A percentile compares a stretch with the other conserved stretches of the same genome.
Conservation (phyloP, 345 rosid genomes). For the Salix koriyanagi region DNA sequence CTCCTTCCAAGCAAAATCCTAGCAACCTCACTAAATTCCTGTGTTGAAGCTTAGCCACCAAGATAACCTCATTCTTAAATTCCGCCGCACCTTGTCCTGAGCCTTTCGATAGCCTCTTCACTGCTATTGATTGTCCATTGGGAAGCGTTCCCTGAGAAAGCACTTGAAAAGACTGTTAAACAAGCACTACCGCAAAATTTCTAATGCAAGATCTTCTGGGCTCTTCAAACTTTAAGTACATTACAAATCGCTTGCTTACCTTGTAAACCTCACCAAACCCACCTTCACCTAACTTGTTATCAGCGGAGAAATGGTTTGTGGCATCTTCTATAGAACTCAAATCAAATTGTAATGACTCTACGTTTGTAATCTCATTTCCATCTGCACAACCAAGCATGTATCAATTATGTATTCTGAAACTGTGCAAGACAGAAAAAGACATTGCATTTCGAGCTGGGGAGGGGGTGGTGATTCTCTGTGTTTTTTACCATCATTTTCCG, state of each 20-base stretch:
- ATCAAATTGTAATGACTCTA: slow-evolving; percentile 44
- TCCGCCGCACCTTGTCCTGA: slow-evolving; percentile 43
- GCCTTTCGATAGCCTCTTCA: slow-evolving; percentile 38
- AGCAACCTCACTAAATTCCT: slow-evolving; percentile 42
- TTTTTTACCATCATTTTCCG: slow-evolving; percentile 33
- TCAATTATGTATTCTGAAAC: neutral
- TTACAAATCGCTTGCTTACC: slow-evolving; percentile 18
- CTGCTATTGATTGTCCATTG: slow-evolving; percentile 38
- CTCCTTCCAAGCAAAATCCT: slow-evolving; percentile 43
- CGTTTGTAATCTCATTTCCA: slow-evolving; percentile 24
- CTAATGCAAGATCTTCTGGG: neutral
- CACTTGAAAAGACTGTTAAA: neutral
- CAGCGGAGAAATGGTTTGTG: slow-evolving; percentile 42
- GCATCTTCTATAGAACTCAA: slow-evolving; percentile 37
- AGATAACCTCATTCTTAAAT: slow-evolving; percentile 43
- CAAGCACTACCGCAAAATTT: neutral
- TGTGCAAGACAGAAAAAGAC: neutral
- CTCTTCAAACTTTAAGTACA: neutral
- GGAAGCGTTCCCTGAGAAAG: slow-evolving; percentile 37
- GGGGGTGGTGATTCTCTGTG: too few relatives aligned
- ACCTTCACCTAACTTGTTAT: slow-evolving; percentile 62
- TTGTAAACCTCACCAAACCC: slow-evolving; percentile 68
- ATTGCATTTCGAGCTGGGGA: neutral
- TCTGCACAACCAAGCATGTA: slow-evolving; percentile 16
- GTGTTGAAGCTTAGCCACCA: slow-evolving; percentile 50